Evolutionary conservation across 495 filamentous ascomycete genomes (phyloP).

Genomic region (Aspergillus steynii): DNA sequence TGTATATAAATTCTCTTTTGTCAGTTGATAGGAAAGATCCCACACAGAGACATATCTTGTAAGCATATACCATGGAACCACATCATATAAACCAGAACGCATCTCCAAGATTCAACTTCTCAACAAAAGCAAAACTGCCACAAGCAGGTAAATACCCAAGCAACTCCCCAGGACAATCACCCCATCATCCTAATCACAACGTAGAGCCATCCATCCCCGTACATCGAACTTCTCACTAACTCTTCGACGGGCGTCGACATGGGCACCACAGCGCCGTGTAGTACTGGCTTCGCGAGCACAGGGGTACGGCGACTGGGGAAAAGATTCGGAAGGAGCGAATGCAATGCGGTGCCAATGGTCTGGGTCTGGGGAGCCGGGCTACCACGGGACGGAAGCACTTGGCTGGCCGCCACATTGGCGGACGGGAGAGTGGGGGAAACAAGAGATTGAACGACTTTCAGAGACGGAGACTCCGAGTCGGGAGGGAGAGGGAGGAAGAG

Average conservation of each 20-base stretch:
- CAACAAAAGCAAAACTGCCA: too few species aligned
- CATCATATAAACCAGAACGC: neutral
- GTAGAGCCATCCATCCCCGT: constrained; percentile 91
- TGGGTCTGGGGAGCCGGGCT: constrained; percentile 57
- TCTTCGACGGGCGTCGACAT: constrained; percentile 84
- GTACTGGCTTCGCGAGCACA: constrained; percentile 84
- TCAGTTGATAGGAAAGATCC: too few species aligned
- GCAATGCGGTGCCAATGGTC: constrained; percentile 80
- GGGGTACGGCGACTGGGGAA: constrained; percentile 86
- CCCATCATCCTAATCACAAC: constrained; percentile 77
- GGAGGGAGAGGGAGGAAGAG: constrained; percentile 80
- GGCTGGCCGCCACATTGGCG: constrained; percentile 26
- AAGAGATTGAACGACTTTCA: constrained; percentile 70
- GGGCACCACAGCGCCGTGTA: constrained; percentile 86
- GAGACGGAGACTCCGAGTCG: constrained; percentile 43
- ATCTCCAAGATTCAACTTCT: neutral
- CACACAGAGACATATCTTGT: too few species aligned
- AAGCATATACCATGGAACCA: too few species aligned
- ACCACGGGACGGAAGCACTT: constrained; percentile 26
- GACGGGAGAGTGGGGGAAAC: constrained; percentile 51
- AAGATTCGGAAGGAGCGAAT: constrained; percentile 71
- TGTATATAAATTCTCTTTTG: too few species aligned
- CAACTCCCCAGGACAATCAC: constrained; percentile 14
- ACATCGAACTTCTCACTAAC: constrained; percentile 74
- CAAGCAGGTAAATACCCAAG: neutral